phyloP scores from a whole-genome alignment of 148 eudicot species.

The Polygonum aviculare region DNA sequence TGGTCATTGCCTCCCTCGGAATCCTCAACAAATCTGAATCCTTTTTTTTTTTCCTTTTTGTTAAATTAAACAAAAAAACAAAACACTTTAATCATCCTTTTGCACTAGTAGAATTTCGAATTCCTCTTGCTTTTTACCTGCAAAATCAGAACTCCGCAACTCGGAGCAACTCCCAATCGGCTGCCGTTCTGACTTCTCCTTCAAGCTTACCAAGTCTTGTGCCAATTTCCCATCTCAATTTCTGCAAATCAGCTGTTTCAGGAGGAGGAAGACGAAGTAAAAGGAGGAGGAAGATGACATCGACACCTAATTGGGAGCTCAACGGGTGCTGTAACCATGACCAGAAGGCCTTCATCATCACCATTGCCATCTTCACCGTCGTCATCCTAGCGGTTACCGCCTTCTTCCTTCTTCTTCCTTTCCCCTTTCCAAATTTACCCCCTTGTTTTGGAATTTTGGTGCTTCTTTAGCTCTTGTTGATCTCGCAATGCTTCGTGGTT shows the following conservation, averaged over 20 bases:
- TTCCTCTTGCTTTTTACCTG: not conserved
- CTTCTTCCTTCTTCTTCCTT: constrained; percentile 3
- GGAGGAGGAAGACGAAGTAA: not conserved
- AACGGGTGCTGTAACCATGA: constrained; percentile 59
- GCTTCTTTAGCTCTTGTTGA: not conserved
- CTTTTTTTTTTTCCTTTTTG: not conserved
- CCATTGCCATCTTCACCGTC: constrained; percentile 54
- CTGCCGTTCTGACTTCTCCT: not conserved
- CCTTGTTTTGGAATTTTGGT: not conserved
- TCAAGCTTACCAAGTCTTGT: not conserved
- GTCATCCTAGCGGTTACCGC: constrained; percentile 57
- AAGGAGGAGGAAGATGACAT: not conserved
- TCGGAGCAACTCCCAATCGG: constrained; percentile 3
- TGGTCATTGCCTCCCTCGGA: not conserved
- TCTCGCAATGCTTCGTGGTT: not conserved
- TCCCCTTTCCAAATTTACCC: not conserved
- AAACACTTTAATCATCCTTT: not conserved
- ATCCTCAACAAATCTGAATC: not conserved
- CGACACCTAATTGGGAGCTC: constrained; percentile 68
- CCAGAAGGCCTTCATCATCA: constrained; percentile 48
- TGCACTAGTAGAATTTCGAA: no score
- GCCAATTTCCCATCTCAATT: not conserved
- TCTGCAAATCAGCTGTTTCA: not conserved
- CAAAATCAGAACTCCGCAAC: not conserved
- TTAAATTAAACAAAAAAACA: not conserved